phyloP scores from a whole-genome alignment of 2,329 filamentous ascomycete species.

The Epichloe gansuensis region DNA sequence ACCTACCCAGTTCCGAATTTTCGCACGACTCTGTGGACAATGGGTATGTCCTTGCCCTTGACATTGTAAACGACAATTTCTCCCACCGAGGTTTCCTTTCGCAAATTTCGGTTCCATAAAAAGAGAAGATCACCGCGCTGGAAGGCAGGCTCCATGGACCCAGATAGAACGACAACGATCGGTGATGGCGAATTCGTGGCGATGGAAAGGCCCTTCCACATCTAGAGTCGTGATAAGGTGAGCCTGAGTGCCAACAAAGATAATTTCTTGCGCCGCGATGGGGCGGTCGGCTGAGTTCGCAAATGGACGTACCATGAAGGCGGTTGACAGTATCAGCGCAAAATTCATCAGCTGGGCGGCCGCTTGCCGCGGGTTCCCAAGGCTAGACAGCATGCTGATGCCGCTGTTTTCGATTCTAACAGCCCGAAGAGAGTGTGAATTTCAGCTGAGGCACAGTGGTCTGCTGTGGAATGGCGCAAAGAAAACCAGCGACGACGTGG shows the following conservation, averaged over 20 bases:
- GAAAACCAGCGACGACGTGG: neutral
- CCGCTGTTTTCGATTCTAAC: neutral
- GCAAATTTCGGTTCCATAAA: constrained; percentile 58
- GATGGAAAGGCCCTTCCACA: constrained; percentile 83
- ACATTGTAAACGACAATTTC: constrained; percentile 64
- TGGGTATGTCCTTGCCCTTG: constrained; percentile 87
- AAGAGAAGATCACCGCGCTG: constrained; percentile 65
- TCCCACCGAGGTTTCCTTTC: constrained; percentile 41
- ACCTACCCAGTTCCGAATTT: constrained; percentile 48
- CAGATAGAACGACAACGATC: constrained; percentile 73
- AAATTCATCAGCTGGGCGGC: constrained; percentile 81
- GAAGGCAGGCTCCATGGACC: constrained; percentile 76
- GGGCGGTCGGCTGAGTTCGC: neutral
- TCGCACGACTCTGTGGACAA: constrained; percentile 85
- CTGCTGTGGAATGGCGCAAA: neutral
- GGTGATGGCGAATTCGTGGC: constrained; percentile 61
- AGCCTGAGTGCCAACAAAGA: too few relatives aligned
- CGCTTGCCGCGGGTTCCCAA: constrained; percentile 67
- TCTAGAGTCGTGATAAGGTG: constrained; percentile 23
- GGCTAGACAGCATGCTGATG: constrained; percentile 48
- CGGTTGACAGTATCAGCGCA: constrained; percentile 75
- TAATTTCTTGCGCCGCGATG: neutral
- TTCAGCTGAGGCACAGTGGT: neutral
- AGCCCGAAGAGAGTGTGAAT: neutral
- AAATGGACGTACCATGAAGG: constrained; percentile 60